Evolutionary conservation across 164 flowering plant species (phyloP), one percentile per base, ranked within the genome.

Genomic region (Dillenia turbinata): DNA sequence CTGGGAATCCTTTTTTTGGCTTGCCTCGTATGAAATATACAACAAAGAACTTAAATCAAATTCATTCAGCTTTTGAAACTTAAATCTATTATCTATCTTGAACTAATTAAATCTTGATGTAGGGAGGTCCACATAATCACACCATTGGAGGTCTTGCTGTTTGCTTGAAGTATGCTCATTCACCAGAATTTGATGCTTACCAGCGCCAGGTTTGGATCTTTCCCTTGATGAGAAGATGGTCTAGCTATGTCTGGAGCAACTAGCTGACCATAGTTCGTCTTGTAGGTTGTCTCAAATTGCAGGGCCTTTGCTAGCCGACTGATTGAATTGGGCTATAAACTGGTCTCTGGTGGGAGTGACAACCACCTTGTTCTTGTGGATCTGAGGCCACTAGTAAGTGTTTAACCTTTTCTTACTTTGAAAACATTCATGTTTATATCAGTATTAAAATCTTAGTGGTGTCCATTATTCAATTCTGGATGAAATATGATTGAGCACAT

Each of bases 81-180:
- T 14, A 44, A 44, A 43, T 5, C 13, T 43, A n/a, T 44, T 44
- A n/a, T 45, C 49, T 14, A n/a, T 45, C 49, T 14, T 9, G 10
- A 57, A 57, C 10, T 1, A 44, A 52, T 2, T 48, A 16, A 45
- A 65, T 45, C 10, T 44, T 19, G 49, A 51, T 5, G 16, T 87
- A 93, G 98, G 98, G 97, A 59, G 98, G 98, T 71, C 98, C 97
- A 60, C 98, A 93, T 74, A 93, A 93, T 78, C 96, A 90, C 85
- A 90, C 96, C 14, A 90, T 88, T 63, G 96, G 87, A 8, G 98
- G 94, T 19, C 79, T 87, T 45, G 82, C 92, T 26, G 92, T 89
- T 19, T 83, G 83, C 64, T 68, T 89, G 69, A 85, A 84, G 72
- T 72, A 79, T 71, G 92, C 92, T 49, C 90, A 85, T 62, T 76